Evolutionary conservation across 495 filamentous ascomycete species (phyloP).

Genomic region (Glutinoglossum americanum): DNA sequence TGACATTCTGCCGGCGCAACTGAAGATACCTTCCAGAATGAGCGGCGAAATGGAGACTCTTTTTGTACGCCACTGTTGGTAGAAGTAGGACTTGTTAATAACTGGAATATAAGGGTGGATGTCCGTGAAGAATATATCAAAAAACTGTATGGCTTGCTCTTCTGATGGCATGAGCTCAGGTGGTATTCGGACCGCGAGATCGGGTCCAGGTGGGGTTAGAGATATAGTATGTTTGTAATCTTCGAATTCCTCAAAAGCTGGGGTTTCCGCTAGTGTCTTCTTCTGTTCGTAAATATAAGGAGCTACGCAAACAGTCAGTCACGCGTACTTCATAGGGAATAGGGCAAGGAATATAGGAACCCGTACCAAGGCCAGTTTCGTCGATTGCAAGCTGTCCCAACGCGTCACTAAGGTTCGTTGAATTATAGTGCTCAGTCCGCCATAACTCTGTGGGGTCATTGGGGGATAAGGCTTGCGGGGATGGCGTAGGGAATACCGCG

Average conservation of each 20-base stretch:
- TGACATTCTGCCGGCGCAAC: constrained; percentile 64
- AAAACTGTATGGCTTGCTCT: constrained; percentile 61
- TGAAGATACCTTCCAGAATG: constrained; percentile 86
- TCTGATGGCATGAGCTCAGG: constrained; percentile 87
- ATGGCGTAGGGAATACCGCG: constrained; percentile 30
- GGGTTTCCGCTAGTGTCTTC: constrained; percentile 40
- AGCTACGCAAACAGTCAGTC: constrained; percentile 24
- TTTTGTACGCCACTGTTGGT: constrained; percentile 80
- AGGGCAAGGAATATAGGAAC: background rate
- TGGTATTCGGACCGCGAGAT: constrained; percentile 67
- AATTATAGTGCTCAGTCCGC: constrained; percentile 42
- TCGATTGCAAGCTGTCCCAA: constrained; percentile 75
- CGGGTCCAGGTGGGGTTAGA: constrained; percentile 39
- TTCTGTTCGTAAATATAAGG: constrained; percentile 70
- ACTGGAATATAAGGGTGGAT: constrained; percentile 96
- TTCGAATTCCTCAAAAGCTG: constrained; percentile 54
- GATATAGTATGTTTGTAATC: constrained; percentile 42
- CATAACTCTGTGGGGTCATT: constrained; percentile 22
- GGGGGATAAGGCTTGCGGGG: constrained; percentile 26
- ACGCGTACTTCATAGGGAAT: background rate
- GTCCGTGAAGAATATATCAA: constrained; percentile 79
- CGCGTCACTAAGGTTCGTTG: constrained; percentile 55
- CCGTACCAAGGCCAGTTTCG: constrained; percentile 67
- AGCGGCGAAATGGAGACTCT: constrained; percentile 76
- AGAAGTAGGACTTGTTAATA: constrained; percentile 62